Evolutionary conservation across 106 monocot species (phyloP).

Genomic region (Xerophyta viscosa): DNA sequence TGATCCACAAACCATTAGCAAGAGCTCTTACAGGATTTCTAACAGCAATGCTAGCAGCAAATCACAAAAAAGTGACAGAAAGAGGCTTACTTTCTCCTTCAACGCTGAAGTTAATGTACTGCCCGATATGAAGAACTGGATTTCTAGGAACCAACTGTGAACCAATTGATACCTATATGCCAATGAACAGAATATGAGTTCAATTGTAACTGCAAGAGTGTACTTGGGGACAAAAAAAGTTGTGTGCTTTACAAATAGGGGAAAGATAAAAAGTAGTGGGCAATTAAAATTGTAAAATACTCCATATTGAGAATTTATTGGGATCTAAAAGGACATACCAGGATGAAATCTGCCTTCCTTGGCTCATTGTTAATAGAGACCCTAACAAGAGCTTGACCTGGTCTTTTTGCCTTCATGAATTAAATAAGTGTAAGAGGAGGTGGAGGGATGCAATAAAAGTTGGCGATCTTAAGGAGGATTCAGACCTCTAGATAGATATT

Average conservation of each 20-base stretch:
- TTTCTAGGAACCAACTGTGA: constrained; percentile 66
- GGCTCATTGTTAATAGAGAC: constrained; percentile 52
- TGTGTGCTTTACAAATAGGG: too few species aligned
- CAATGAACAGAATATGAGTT: too few species aligned
- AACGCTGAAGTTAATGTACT: constrained; percentile 58
- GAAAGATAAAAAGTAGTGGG: too few species aligned
- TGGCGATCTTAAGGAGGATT: too few species aligned
- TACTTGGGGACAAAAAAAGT: too few species aligned
- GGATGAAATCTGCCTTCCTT: constrained; percentile 57
- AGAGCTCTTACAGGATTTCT: too few species aligned
- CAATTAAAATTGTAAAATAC: too few species aligned
- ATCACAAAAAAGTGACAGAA: not conserved
- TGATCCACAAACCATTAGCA: too few species aligned
- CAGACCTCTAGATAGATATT: constrained; percentile 54
- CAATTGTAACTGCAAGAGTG: too few species aligned
- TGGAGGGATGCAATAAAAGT: not conserved
- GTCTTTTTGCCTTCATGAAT: constrained; percentile 45
- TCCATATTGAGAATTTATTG: too few species aligned
- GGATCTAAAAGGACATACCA: constrained; percentile 30
- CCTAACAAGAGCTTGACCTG: constrained; percentile 69
- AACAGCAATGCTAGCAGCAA: too few species aligned
- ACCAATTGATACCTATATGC: constrained; percentile 70
- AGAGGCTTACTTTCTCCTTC: constrained; percentile 61
- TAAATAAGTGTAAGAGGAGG: not conserved
- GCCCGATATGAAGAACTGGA: constrained; percentile 55